Evolutionary conservation across 441 rosid genomes (phyloP), one percentile per base, ranked within the genome.

Genomic region (Euphorbia corollata): DNA sequence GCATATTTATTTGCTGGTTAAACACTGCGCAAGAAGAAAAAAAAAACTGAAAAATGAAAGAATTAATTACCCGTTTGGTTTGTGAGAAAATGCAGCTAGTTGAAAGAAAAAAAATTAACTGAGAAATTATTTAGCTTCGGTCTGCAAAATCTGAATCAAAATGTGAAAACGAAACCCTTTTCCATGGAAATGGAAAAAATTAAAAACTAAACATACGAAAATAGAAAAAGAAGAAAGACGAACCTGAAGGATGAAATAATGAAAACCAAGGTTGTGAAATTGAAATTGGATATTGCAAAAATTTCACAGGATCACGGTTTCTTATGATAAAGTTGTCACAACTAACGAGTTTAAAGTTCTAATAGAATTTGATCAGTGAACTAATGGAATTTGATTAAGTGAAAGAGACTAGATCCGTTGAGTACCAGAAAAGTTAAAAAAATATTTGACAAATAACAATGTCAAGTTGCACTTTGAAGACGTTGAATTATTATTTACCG

Each of bases 61-160:
- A 45, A 45, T 13, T 13, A 11, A 45, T 10, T 11, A 24, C 4
- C 30, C 19, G 45, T 19, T 32, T 66, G 69, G 59, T 20, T 30
- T n/a, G 20, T 32, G 65, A 22, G 65, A 55, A 54, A 54, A 55
- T 38, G 51, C 38, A 55, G 69, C 22, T 54, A 39, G 27, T 10
- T 3, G 47, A n/a, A 38, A 38, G 16, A 55, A 23, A 38, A 23
- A 54, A 2, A 4, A 20, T 34, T 19, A 20, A 7, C 7, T 20
- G n/a, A 16, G 32, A 8, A 47, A 34, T n/a, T 59, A 15, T 0
- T 32, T 13, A 0, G 8, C 18, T 19, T 4, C 16, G 41, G 3
- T 45, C 16, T 45, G 16, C 50, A 45, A 4, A 6, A 13, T 45
- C 16, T 10, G 50, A 45, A 13, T 45, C 50, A 45, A 3, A 15